phyloP scores from a whole-genome alignment of 108 stramenopile genomes.

The Nitzschia inconspicua region DNA sequence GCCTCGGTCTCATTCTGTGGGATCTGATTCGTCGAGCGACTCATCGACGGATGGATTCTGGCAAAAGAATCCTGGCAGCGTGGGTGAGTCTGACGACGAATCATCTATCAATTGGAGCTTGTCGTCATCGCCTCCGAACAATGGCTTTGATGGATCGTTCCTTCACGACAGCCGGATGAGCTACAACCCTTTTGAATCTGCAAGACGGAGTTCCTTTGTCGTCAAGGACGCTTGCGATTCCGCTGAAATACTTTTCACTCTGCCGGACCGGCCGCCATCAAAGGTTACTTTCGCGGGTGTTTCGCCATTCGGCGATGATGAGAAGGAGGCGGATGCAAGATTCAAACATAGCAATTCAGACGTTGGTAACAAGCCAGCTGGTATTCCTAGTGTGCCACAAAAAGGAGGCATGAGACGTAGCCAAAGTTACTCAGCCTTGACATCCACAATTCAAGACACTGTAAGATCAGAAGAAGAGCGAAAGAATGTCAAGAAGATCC shows the following conservation, averaged over 20 bases:
- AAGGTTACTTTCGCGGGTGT: constrained; percentile 3
- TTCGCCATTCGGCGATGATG: background rate
- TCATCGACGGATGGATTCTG: constrained; percentile 24
- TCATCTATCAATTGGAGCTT: constrained; percentile 25
- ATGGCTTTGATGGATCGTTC: background rate
- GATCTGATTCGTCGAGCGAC: constrained; percentile 24
- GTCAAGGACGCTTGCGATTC: background rate
- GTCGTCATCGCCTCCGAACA: background rate
- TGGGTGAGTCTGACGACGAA: constrained; percentile 28
- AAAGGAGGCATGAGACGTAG: constrained; percentile 22
- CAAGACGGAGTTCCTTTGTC: background rate
- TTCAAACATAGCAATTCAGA: constrained; percentile 14
- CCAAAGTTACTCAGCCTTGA: constrained; percentile 62
- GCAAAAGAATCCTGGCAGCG: constrained; percentile 14
- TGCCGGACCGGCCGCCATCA: background rate
- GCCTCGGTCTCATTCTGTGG: constrained; percentile 26
- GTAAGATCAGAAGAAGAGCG: constrained; percentile 11
- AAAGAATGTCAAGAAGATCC: constrained; percentile 12
- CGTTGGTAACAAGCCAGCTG: background rate
- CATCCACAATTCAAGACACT: constrained; percentile 20
- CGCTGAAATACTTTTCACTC: background rate
- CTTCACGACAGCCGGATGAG: background rate
- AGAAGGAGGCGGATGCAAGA: background rate
- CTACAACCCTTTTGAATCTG: background rate
- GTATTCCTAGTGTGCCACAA: background rate